These are phyloP conservation scores for Yamadazyma dushanensis DNA, from an alignment of 1,139 yeast species.

Conservation along the genomic window DNA sequence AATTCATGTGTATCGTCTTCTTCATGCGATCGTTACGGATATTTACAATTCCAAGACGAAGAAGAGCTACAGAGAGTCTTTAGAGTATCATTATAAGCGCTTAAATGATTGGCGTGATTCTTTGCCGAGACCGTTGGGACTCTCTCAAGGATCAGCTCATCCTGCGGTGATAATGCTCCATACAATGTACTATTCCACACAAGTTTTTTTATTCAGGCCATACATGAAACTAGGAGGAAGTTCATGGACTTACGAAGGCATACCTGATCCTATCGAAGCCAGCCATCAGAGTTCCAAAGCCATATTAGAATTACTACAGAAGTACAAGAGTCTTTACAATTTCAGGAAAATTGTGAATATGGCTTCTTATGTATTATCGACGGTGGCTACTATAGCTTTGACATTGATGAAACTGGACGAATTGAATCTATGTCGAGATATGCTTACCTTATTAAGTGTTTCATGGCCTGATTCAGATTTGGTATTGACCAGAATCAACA, in stretches of 20 bases:
- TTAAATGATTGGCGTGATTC: conserved; percentile 7
- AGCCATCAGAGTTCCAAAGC: conserved; percentile 8
- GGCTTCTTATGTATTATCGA: conserved; percentile 13
- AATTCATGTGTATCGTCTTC: conserved; percentile 10
- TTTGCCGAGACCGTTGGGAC: conserved; percentile 8
- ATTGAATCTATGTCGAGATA: conserved; percentile 3
- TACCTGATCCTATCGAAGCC: conserved; percentile 10
- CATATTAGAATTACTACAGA: conserved; percentile 8
- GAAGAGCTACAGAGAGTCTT: conserved; percentile 8
- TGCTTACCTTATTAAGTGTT: conserved; percentile 7
- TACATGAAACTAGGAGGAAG: conserved; percentile 11
- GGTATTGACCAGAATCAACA: conserved; percentile 8
- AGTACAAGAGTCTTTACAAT: conserved; percentile 8
- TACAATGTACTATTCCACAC: conserved; percentile 13
- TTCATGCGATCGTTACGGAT: conserved; percentile 10
- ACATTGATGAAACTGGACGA: conserved; percentile 5
- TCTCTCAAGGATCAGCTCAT: conserved; percentile 6
- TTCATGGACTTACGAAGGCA: conserved; percentile 7
- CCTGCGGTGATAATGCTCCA: conserved; percentile 16
- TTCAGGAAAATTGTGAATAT: conserved; percentile 11
- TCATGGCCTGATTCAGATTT: conserved; percentile 13
- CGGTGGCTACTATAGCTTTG: conserved; percentile 12
- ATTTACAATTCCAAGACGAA: conserved; percentile 7
- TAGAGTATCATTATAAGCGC: conserved; percentile 6
- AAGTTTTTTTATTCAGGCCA: conserved; percentile 14